Evolutionary conservation across 192 early-diverging fungal species (phyloP).

Genomic region (Coemansia sp.): DNA sequence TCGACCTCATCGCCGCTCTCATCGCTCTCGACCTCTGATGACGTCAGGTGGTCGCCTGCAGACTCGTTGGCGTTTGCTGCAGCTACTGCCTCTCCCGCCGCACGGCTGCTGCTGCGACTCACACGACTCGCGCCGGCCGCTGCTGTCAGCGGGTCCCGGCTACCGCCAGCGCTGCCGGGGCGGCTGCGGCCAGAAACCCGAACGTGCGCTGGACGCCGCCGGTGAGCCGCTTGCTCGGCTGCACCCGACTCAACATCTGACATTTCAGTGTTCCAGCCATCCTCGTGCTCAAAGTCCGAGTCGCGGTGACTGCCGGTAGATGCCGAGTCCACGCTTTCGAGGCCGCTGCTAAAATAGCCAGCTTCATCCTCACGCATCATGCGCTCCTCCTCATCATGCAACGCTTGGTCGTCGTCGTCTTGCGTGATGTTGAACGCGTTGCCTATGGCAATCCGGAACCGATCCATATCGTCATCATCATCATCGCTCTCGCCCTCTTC

Average conservation of each 20-base stretch:
- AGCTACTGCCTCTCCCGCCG: constrained; percentile 8
- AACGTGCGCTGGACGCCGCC: not conserved
- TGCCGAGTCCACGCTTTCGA: constrained; percentile 56
- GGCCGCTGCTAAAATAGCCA: constrained; percentile 59
- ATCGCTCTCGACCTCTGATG: constrained; percentile 19
- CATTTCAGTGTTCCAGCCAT: constrained; percentile 38
- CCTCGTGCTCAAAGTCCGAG: constrained; percentile 14
- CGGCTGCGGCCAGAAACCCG: constrained; percentile 16
- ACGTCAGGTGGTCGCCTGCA: constrained; percentile 9
- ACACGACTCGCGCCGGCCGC: not conserved
- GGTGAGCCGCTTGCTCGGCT: not conserved
- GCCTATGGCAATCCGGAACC: constrained; percentile 26
- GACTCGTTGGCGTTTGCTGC: constrained; percentile 9
- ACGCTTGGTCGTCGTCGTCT: constrained; percentile 10
- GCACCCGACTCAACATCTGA: constrained; percentile 22
- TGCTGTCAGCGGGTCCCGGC: constrained; percentile 1
- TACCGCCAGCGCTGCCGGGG: constrained; percentile 16
- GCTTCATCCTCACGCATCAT: constrained; percentile 59
- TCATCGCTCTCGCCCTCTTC: constrained; percentile 30
- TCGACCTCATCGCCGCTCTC: constrained; percentile 37
- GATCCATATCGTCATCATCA: constrained; percentile 9
- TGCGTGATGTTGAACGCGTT: constrained; percentile 37
- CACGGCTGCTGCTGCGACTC: constrained; percentile 7
- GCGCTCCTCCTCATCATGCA: constrained; percentile 48
- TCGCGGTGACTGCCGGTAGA: constrained; percentile 51